phyloP scores from a whole-genome alignment of 495 filamentous ascomycete species.

The Acidiella bohemica region DNA sequence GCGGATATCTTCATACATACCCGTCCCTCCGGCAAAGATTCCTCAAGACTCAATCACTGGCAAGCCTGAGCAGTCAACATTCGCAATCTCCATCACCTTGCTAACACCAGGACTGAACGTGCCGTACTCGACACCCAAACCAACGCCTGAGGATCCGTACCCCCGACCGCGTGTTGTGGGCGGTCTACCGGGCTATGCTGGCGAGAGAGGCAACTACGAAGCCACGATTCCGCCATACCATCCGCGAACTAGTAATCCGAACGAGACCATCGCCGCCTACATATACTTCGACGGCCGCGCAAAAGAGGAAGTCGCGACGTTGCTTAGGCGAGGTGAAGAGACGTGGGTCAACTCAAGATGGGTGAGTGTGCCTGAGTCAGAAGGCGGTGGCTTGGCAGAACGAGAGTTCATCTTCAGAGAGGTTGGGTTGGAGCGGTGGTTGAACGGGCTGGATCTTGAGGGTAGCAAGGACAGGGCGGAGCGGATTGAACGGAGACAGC shows the following conservation, averaged over 20 bases:
- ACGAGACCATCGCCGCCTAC: conserved; percentile 95
- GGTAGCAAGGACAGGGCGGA: conserved; percentile 65
- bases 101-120: conserved; percentile 77
- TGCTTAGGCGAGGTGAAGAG: conserved; percentile 85
- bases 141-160: conserved; percentile 54
- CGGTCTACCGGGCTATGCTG: conserved; percentile 44
- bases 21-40: conserved; percentile 76
- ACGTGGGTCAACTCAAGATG: conserved; percentile 98
- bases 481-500: conserved; percentile 71
- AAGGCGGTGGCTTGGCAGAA: conserved; percentile 89
- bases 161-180: conserved; percentile 71
- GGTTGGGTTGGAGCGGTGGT: conserved; percentile 88
- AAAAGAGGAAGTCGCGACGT: conserved; percentile 94
- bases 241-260: conserved; percentile 72
- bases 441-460: conserved; percentile 85
- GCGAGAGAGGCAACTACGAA: conserved; percentile 41
- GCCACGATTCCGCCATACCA: conserved; percentile 67
- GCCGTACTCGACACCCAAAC: conserved; percentile 74
- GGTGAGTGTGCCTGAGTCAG: conserved; percentile 83
- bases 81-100: conserved; percentile 92
- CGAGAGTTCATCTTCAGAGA: conserved; percentile 96
- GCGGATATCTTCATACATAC: conserved; percentile 92
- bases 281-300: conserved; percentile 95
- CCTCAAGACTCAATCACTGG: conserved; percentile 46
- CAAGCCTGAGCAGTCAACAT: conserved; percentile 81